phyloP scores from a whole-genome alignment of 371 early-diverging fungal species.

The Capniomyces stellatus region DNA sequence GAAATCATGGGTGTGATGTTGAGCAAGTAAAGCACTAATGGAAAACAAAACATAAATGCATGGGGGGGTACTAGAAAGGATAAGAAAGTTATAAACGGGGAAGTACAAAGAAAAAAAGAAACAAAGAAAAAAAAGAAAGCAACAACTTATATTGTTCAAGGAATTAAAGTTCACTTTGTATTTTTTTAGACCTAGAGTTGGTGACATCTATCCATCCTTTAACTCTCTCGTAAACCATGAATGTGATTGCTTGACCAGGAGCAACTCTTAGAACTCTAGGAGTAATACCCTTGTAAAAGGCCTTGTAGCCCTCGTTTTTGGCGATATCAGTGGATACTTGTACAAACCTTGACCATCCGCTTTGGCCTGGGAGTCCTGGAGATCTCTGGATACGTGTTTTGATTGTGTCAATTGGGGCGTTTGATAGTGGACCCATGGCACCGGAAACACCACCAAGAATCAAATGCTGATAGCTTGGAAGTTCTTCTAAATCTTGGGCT shows the following conservation, averaged over 20 bases:
- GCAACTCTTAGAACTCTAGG: constrained; percentile 84
- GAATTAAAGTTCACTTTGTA: too few species aligned
- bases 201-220: constrained; percentile 38
- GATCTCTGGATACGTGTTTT: constrained; percentile 93
- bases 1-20: too few species aligned
- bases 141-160: too few species aligned
- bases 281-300: constrained; percentile 91
- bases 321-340: constrained; percentile 49
- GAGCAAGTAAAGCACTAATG: too few species aligned
- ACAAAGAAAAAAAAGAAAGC: too few species aligned
- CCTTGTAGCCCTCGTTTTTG: constrained; percentile 75
- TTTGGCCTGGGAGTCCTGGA: constrained; percentile 39
- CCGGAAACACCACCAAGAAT: constrained; percentile 86
- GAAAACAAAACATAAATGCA: too few species aligned
- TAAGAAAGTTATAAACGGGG: too few species aligned
- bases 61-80: too few species aligned
- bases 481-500: constrained; percentile 55
- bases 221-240: constrained; percentile 74
- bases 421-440: constrained; percentile 90
- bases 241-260: constrained; percentile 72
- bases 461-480: constrained; percentile 84
- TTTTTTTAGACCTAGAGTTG: constrained; percentile 6
- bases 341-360: constrained; percentile 65
- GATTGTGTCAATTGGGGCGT: constrained; percentile 95
- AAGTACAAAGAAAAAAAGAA: too few species aligned